Percentiles rank a stretch among this genome's conserved stretches.
Conservation (phyloP, 2,329 filamentous ascomycete genomes). For the Claviceps purpurea region DNA sequence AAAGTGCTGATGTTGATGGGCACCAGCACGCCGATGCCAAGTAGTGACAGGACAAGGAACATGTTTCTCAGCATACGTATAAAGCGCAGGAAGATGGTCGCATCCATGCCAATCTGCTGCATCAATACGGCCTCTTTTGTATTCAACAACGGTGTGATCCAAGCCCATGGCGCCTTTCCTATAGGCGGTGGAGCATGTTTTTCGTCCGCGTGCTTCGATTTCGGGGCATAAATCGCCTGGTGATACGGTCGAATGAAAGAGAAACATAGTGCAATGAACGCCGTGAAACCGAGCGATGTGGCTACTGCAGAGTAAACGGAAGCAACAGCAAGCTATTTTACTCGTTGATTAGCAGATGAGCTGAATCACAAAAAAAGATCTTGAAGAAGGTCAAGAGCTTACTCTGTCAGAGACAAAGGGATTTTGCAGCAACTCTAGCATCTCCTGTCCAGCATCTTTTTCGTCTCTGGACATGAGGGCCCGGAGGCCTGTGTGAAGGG, state of each 20-base stretch:
- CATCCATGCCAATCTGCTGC: constrained; percentile 79
- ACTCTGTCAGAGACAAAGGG: constrained; percentile 27
- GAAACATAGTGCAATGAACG: constrained; percentile 65
- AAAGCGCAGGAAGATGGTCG: constrained; percentile 79
- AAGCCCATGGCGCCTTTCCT: constrained; percentile 76
- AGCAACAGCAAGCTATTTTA: constrained; percentile 15
- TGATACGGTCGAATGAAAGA: constrained; percentile 85
- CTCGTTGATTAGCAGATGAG: background rate
- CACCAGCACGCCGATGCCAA: constrained; percentile 66
- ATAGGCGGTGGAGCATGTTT: constrained; percentile 79
- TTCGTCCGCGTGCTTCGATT: constrained; percentile 82
- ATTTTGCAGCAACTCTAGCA: constrained; percentile 35
- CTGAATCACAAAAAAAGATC: background rate
- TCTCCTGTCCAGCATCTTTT: constrained; percentile 25
- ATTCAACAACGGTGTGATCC: constrained; percentile 65
- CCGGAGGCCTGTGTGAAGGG: background rate
- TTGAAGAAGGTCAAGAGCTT: background rate
- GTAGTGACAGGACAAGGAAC: constrained; percentile 56
- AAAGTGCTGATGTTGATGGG: constrained; percentile 56
- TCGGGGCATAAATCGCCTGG: constrained; percentile 84
- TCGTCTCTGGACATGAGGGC: constrained; percentile 1
- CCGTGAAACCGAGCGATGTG: constrained; percentile 64
- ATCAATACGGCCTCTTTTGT: constrained; percentile 68
- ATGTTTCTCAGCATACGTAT: constrained; percentile 86
- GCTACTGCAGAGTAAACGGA: constrained; percentile 69